Conservation (phyloP, 176 grass and related monocot genomes). For the Lolium rigidum region DNA sequence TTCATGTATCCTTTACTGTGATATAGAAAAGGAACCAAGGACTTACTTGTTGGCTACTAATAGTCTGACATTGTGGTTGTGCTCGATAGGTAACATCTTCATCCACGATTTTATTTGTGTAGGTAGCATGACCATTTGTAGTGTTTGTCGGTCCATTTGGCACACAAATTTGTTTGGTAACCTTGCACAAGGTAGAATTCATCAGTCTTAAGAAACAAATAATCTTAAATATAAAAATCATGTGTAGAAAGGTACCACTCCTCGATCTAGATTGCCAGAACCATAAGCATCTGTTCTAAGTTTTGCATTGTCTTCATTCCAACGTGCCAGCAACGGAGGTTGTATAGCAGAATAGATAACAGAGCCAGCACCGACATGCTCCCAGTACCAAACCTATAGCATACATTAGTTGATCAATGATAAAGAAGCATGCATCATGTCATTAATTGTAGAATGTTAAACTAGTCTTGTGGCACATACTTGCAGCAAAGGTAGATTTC, state of each 20-base stretch:
- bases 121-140: background rate
- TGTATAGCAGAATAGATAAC: background rate
- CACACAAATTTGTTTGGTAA: background rate
- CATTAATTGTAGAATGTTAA: background rate
- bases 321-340: background rate
- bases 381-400: background rate
- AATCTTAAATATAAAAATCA: background rate
- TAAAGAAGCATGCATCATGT: background rate
- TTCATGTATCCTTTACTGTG: background rate
- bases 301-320: constrained; percentile 6
- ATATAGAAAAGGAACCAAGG: background rate
- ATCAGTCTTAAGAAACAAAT: background rate
- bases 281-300: background rate
- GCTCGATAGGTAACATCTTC: background rate
- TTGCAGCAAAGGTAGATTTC: constrained; percentile 27
- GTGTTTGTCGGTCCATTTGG: background rate
- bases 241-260: background rate
- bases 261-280: background rate
- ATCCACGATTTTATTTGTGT: background rate
- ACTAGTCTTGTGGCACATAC: background rate
- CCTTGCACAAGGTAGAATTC: background rate
- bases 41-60: background rate
- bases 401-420: background rate
- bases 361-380: background rate
- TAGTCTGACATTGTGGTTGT: background rate